Evolutionary conservation across 352 stramenopile species (phyloP), one percentile per base, ranked within the genome.

Genomic region (Aphanomyces cochlioides): DNA sequence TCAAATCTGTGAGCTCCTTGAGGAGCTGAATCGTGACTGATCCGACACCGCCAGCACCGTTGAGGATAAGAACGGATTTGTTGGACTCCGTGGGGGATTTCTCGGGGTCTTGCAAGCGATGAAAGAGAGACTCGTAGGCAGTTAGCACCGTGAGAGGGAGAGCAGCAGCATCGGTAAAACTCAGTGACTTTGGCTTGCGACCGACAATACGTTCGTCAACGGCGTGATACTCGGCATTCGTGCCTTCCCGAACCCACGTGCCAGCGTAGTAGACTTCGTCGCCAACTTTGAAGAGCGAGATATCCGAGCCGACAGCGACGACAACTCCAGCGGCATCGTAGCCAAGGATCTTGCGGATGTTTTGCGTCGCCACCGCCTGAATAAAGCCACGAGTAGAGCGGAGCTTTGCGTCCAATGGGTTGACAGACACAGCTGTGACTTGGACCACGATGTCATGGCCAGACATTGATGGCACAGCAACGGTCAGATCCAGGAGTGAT

Each of bases 191-290:
- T 36, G 63, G 63, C 19, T 58, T 63, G 15, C 19, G 36, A 13
- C 36, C 63, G 7, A 69, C 63, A 59, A 69, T 1, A 13, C 36
- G 8, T 17, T 61, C 36, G 59, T 69, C 63, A 12, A 69, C 63
- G 19, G 48, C 15, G 8, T 61, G 47, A 13, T 34, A 59, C 28
- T 54, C 63, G 15, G 63, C 53, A 59, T 69, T 69, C 7, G 63
- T 61, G 12, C 63, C 63, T 13, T 61, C 1, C 10, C 59, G 39
- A 13, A n/a, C 63, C 8, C 39, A 12, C 15, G 39, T 2, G 28
- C 63, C 63, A 40, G 63, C 63, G 40, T 69, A 69, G 19, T n/a
- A 64, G 36, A 69, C 63, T 28, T 69, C 59, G 39, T 69, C 63
- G 59, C 63, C 63, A 17, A 59, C 36, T 28, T 69, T 54, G 63